phyloP scores from a whole-genome alignment of 1,284 basidiomycete genomes.

The Entoloma clypeatum region DNA sequence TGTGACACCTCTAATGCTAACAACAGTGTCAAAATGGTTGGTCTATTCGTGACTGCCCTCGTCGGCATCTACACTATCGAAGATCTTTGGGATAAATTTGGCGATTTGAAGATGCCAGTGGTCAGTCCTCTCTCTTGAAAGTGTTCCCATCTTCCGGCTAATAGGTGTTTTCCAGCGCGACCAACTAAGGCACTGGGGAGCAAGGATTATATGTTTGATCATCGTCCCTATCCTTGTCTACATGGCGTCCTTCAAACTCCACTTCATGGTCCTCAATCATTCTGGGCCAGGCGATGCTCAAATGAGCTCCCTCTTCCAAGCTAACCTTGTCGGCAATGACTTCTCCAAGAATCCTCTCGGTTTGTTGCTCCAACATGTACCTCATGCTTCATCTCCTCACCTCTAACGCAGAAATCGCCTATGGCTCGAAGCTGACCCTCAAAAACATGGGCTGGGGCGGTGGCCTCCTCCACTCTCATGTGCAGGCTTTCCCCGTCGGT shows the following conservation, averaged over 20 bases:
- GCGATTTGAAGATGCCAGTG: slow-evolving; percentile 88
- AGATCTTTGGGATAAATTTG: slow-evolving; percentile 98
- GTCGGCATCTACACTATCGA: slow-evolving; percentile 97
- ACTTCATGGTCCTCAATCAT: slow-evolving; percentile 92
- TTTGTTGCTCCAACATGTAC: slow-evolving; percentile 29
- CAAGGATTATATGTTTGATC: slow-evolving; percentile 84
- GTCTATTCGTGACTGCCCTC: slow-evolving; percentile 90
- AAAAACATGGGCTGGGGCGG: slow-evolving; percentile 99
- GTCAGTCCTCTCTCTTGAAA: slow-evolving; percentile 44
- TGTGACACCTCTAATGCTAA: background rate
- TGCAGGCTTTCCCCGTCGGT: slow-evolving; percentile 92
- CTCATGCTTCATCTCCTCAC: slow-evolving; percentile 1
- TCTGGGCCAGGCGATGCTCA: slow-evolving; percentile 96
- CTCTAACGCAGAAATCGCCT: slow-evolving; percentile 69
- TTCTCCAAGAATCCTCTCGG: slow-evolving; percentile 85
- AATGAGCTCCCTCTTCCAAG: slow-evolving; percentile 98
- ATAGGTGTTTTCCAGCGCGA: slow-evolving; percentile 49
- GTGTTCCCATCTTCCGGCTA: background rate
- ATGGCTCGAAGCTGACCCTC: slow-evolving; percentile 87
- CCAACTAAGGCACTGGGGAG: slow-evolving; percentile 90
- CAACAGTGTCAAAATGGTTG: slow-evolving; percentile 91
- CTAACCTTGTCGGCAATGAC: slow-evolving; percentile 93
- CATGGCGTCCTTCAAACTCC: slow-evolving; percentile 92
- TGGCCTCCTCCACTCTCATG: slow-evolving; percentile 93
- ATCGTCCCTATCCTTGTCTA: slow-evolving; percentile 89